Evolutionary conservation across 345 rosid species (phyloP), one percentile per base, ranked within the genome.

Genomic region (Salix purpurea): DNA sequence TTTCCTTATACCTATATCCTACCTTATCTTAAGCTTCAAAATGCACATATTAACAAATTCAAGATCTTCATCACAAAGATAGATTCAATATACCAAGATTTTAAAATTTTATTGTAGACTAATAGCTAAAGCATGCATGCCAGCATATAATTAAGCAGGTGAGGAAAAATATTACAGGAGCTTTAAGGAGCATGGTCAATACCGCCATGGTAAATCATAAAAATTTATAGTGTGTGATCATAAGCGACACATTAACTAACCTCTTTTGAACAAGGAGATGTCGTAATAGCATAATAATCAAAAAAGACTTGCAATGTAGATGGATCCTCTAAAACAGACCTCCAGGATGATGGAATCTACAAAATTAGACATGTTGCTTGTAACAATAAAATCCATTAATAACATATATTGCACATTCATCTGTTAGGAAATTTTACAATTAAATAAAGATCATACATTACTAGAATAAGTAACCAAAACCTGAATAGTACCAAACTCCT

Each of bases 401-500:
- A 69, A 65, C 11, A 71, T 48, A 30, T 39, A 28, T 69, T 76
- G 50, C 11, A 69, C 64, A 74, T 71, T 69, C 64, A 68, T 62
- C 37, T 15, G 39, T n/a, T 14, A 48, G 24, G 75, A 24, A 46
- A 65, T 69, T 42, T 42, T 18, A 54, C 26, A 73, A 54, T 23
- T 2, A 36, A 69, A 69, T 19, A 52, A 44, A 42, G 46, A 28
- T 18, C 56, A 74, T 39, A 34, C 15, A 56, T n/a, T 39, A 66
- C 14, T 28, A 34, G 30, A 32, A 72, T 34, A 23, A 48, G 19
- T 28, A 58, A 72, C 48, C 16, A 67, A 30, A 84, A 94, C 99
- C 99, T 94, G 99, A 82, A 96, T 94, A 39, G 98, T 94, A 79
- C 98, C 99, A 88, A 94, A 96, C 86, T 96, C 99, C 81, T 94